phyloP scores from a whole-genome alignment of 1,284 basidiomycete genomes.

The Ganoderma lucidum region DNA sequence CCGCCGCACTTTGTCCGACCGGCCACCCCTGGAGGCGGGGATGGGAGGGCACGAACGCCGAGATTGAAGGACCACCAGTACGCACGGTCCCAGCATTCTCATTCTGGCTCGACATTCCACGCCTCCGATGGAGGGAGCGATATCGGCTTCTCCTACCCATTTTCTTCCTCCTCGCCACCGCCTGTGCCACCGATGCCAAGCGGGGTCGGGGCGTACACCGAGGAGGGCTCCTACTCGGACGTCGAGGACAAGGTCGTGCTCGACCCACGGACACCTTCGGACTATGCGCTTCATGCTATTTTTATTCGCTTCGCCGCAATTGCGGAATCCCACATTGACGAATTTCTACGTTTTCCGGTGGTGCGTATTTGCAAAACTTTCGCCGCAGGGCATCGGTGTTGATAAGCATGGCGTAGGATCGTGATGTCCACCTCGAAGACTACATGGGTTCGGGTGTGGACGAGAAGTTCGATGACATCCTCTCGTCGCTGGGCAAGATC shows the following conservation, averaged over 20 bases:
- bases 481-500: conserved; percentile 87
- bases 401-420: conserved; percentile 55
- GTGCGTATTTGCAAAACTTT: conserved; percentile 52
- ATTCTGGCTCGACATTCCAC: conserved; percentile 75
- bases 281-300: conserved; percentile 87
- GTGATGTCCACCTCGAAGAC: conserved; percentile 70
- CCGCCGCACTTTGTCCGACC: conserved; percentile 58
- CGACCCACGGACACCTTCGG: conserved; percentile 82
- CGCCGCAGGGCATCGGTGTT: not conserved
- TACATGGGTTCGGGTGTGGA: conserved; percentile 79
- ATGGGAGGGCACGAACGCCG: conserved; percentile 51
- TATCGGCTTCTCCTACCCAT: conserved; percentile 46
- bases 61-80: conserved; percentile 63
- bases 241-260: conserved; percentile 69
- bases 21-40: conserved; percentile 66
- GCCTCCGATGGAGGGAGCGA: conserved; percentile 76
- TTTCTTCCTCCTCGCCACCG: conserved; percentile 64
- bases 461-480: conserved; percentile 79
- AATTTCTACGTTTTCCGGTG: conserved; percentile 72
- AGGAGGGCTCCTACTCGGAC: conserved; percentile 59
- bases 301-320: conserved; percentile 85
- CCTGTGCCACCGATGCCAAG: conserved; percentile 80
- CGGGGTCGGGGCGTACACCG: conserved; percentile 54
- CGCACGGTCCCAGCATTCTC: conserved; percentile 76
- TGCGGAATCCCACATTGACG: conserved; percentile 81